A percentile compares a stretch with the other conserved stretches of the same genome.
phyloP scores from a whole-genome alignment of 768 basidiomycete species.

The Leccinum uliginosum region DNA sequence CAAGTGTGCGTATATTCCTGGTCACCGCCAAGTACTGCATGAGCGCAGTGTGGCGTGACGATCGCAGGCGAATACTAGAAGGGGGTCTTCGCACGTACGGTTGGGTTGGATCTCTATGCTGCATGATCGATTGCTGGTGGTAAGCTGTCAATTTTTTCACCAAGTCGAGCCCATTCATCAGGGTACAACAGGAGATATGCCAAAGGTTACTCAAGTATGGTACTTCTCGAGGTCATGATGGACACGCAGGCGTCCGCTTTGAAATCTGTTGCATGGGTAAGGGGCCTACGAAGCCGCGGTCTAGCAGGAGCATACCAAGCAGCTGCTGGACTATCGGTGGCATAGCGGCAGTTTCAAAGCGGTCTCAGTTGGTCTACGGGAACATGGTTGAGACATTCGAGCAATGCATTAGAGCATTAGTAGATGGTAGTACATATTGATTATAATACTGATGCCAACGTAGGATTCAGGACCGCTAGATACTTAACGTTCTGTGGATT shows the following conservation, averaged over 20 bases:
- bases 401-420: background rate
- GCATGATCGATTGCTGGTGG: constrained; percentile 69
- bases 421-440: constrained; percentile 3
- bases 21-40: constrained; percentile 89
- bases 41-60: constrained; percentile 73
- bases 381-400: background rate
- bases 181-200: constrained; percentile 51
- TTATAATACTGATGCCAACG: background rate
- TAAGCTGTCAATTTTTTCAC: constrained; percentile 33
- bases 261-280: constrained; percentile 59
- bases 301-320: constrained; percentile 65
- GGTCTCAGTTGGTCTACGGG: background rate
- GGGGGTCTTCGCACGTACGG: constrained; percentile 44
- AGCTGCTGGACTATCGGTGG: constrained; percentile 57
- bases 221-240: constrained; percentile 55
- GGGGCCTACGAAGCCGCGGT: constrained; percentile 55
- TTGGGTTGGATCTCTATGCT: constrained; percentile 47
- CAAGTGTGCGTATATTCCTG: constrained; percentile 83
- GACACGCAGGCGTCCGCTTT: constrained; percentile 56
- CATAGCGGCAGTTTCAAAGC: background rate
- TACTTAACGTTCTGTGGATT: background rate
- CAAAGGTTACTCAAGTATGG: constrained; percentile 46
- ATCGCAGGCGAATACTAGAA: constrained; percentile 47
- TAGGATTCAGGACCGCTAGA: background rate
- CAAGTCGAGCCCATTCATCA: constrained; percentile 1